These are phyloP conservation scores for Zostera marina DNA, from an alignment of 116 monocot genomes.

Conservation along the genomic window DNA sequence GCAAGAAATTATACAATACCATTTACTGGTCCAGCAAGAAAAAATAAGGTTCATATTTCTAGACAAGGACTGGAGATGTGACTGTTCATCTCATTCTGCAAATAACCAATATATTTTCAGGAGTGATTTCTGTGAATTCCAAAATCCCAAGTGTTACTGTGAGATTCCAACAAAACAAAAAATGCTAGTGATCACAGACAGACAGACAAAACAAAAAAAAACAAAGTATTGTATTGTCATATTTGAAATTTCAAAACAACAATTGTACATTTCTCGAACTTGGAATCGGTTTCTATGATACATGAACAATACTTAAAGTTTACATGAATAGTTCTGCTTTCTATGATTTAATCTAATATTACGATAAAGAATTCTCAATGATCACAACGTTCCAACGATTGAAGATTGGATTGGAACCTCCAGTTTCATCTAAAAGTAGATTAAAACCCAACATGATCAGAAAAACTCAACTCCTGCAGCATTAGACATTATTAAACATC, in stretches of 20 bases:
- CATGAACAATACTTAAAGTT: neutral
- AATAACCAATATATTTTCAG: too few species aligned
- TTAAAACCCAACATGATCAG: neutral
- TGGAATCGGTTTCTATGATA: neutral
- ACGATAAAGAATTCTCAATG: neutral
- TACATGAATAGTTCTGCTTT: neutral
- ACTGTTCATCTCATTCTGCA: too few species aligned
- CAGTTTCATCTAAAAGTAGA: too few species aligned
- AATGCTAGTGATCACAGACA: neutral
- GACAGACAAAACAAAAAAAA: neutral
- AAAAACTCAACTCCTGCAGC: too few species aligned
- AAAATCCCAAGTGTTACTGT: neutral
- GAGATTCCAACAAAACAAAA: neutral
- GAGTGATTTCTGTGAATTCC: neutral
- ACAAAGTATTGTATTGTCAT: neutral
- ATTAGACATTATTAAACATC: too few species aligned
- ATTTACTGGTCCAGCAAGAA: too few species aligned
- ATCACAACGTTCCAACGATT: neutral
- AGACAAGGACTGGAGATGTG: too few species aligned
- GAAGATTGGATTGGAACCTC: neutral
- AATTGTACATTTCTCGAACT: neutral
- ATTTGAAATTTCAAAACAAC: neutral
- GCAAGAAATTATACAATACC: too few species aligned
- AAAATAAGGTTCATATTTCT: too few species aligned
- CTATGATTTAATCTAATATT: neutral